These are phyloP conservation scores for Fusarium sp. DNA, from an alignment of 2,329 filamentous ascomycete species.

Conservation along the genomic window DNA sequence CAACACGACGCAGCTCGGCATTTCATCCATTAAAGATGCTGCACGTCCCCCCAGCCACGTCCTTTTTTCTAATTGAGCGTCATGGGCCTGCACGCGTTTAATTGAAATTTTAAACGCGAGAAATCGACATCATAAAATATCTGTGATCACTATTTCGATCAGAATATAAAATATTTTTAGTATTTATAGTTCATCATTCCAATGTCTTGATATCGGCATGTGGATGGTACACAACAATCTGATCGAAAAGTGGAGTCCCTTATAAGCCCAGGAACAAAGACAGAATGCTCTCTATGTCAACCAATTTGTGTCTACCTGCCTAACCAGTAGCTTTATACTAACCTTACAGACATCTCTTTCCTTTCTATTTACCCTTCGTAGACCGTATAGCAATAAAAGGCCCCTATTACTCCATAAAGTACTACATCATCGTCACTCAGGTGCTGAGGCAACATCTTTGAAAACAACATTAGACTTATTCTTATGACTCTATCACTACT, in stretches of 20 bases:
- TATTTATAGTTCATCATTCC: not conserved
- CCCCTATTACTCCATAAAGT: not conserved
- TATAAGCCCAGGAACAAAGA: not conserved
- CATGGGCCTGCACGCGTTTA: conserved; percentile 7
- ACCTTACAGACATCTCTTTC: too few species aligned
- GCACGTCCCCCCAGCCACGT: conserved; percentile 29
- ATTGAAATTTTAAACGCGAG: not conserved
- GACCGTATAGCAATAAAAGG: too few species aligned
- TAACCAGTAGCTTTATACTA: not conserved
- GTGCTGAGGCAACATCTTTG: not conserved
- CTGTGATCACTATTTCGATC: not conserved
- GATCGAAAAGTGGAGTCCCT: not conserved
- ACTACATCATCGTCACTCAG: not conserved
- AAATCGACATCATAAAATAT: not conserved
- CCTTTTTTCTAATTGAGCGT: conserved; percentile 17
- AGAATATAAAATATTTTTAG: not conserved
- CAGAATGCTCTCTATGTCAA: not conserved
- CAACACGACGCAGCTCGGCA: not conserved
- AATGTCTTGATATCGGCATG: not conserved
- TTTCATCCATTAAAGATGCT: conserved; percentile 18
- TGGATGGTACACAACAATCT: not conserved
- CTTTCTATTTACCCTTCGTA: too few species aligned
- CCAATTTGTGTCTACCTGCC: too few species aligned
- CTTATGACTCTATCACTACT: not conserved
- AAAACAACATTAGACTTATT: conserved; percentile 6